Evolutionary conservation across 1,284 basidiomycete species (phyloP).

Genomic region (Cutaneotrichosporon cyanovorans): DNA sequence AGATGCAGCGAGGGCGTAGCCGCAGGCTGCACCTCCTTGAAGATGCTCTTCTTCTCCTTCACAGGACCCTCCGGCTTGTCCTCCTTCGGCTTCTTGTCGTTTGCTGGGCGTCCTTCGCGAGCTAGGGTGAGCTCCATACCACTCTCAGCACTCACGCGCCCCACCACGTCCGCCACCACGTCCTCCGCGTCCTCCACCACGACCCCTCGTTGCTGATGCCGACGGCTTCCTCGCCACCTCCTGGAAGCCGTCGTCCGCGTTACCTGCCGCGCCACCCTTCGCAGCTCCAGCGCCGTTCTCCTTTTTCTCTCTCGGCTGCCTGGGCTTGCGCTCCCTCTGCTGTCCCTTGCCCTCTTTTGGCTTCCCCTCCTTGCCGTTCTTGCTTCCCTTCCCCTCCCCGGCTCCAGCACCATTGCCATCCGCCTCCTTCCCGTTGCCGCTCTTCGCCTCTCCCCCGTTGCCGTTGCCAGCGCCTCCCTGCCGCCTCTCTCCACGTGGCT

Average conservation of each 20-base stretch:
- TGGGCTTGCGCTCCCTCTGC: conserved; percentile 5
- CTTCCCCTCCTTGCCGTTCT: neutral
- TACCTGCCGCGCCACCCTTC: neutral
- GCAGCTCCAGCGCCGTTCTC: neutral
- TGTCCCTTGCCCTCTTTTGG: neutral
- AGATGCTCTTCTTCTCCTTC: conserved; percentile 24
- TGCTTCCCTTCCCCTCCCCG: neutral
- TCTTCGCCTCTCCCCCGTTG: neutral
- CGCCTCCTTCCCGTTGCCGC: neutral
- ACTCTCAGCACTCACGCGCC: conserved; percentile 6
- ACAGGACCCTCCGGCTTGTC: neutral
- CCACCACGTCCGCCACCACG: conserved; percentile 8
- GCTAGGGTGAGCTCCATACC: conserved; percentile 3
- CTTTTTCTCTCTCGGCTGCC: conserved; percentile 3
- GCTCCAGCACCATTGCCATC: neutral
- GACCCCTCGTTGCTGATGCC: conserved; percentile 5
- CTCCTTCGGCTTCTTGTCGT: conserved; percentile 2
- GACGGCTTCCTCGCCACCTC: neutral
- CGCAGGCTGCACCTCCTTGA: conserved; percentile 17
- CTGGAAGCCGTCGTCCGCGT: neutral
- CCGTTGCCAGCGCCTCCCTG: neutral
- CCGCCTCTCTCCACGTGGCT: neutral
- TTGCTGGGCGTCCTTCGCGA: conserved; percentile 6
- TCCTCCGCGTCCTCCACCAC: conserved; percentile 12
- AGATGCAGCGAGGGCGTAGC: conserved; percentile 13